phyloP scores from a whole-genome alignment of 202 grass and related monocot species.

The Cymbopogon flexuosus region DNA sequence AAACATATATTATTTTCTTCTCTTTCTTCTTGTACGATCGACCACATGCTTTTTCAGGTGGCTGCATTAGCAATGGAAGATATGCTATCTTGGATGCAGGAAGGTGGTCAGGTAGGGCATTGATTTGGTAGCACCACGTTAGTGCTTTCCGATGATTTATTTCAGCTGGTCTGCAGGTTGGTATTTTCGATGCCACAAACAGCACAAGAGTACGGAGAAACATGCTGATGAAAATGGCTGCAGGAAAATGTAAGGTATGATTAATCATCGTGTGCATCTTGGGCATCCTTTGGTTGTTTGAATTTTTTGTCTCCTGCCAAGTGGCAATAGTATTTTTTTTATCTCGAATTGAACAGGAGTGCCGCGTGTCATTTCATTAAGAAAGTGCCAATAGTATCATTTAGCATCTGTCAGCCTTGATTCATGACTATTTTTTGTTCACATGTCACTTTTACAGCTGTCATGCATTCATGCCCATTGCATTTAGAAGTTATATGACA shows the following conservation, averaged over 20 bases:
- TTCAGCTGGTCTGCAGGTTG: conserved; percentile 53
- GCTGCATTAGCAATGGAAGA: conserved; percentile 97
- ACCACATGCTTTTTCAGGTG: conserved; percentile 41
- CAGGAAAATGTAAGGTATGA: conserved; percentile 93
- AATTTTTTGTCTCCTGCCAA: background rate
- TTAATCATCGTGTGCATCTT: conserved; percentile 3
- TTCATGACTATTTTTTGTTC: background rate
- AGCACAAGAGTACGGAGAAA: conserved; percentile 87
- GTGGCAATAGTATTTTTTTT: background rate
- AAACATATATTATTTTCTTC: background rate
- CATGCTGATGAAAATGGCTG: conserved; percentile 96
- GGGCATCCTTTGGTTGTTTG: background rate
- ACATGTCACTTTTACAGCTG: background rate
- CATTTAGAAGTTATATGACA: background rate
- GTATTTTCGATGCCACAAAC: conserved; percentile 98
- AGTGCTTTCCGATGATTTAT: conserved; percentile 27
- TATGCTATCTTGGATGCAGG: conserved; percentile 95
- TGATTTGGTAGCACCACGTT: conserved; percentile 12
- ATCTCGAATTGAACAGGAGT: background rate
- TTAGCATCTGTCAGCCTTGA: background rate
- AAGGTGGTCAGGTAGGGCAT: conserved; percentile 74
- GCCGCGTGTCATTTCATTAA: background rate
- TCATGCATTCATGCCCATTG: background rate
- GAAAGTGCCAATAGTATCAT: background rate
- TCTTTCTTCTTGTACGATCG: background rate